A percentile compares a stretch with the other conserved stretches of the same genome.
These are phyloP conservation scores for Aspergillus conjunctus DNA, from an alignment of 495 filamentous ascomycete genomes.

Conservation along the genomic window DNA sequence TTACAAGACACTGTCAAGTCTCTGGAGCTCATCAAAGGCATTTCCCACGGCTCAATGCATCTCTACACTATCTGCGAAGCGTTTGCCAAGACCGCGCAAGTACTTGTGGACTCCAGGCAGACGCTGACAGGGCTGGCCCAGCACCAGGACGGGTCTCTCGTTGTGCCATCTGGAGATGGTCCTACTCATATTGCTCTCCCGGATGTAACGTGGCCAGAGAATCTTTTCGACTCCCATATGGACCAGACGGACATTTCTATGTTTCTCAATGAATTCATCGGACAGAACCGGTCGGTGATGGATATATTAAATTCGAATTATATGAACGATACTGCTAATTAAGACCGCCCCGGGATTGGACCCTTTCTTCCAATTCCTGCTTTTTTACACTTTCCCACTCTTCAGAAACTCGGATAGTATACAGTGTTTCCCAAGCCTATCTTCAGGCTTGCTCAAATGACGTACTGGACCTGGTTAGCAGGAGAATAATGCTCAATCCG, in stretches of 20 bases:
- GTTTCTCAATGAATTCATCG: slow-evolving; percentile 34
- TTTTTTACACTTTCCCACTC: not conserved
- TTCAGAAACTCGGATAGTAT: not conserved
- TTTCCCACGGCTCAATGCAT: slow-evolving; percentile 28
- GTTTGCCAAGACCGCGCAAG: slow-evolving; percentile 29
- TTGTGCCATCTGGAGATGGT: slow-evolving; percentile 22
- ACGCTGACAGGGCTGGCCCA: slow-evolving; percentile 28
- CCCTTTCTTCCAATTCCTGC: not conserved
- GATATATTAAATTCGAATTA: slow-evolving; percentile 29
- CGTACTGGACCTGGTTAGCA: slow-evolving; percentile 20
- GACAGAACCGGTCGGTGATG: slow-evolving; percentile 29
- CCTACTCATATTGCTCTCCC: slow-evolving; percentile 27
- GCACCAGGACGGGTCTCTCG: slow-evolving; percentile 29
- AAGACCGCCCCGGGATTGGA: not conserved
- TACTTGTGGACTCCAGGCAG: slow-evolving; percentile 27
- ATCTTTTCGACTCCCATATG: slow-evolving; percentile 23
- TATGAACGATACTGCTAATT: slow-evolving; percentile 18
- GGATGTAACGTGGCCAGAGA: slow-evolving; percentile 29
- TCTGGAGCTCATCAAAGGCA: slow-evolving; percentile 27
- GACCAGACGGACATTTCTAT: slow-evolving; percentile 29
- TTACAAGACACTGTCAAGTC: slow-evolving; percentile 29
- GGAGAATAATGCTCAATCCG: not conserved
- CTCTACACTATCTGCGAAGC: slow-evolving; percentile 30
- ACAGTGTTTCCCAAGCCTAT: too few species aligned
- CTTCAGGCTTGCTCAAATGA: slow-evolving; percentile 15